Conservation (phyloP, 495 filamentous ascomycete genomes). For the Pyronema omphalodes region DNA sequence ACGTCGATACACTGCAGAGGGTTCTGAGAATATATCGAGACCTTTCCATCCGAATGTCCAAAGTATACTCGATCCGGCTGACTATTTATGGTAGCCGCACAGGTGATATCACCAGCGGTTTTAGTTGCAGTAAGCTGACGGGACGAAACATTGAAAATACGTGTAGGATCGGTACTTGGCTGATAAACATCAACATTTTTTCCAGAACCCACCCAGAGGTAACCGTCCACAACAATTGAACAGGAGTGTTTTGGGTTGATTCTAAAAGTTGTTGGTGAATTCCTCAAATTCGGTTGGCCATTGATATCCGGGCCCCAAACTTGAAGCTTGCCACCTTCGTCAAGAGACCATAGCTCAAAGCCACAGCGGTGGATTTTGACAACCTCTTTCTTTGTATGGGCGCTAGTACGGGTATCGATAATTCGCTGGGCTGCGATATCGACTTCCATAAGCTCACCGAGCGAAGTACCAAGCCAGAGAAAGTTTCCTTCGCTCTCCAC, state of each 20-base stretch:
- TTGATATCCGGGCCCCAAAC: slow-evolving; percentile 70
- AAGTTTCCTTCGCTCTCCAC: slow-evolving; percentile 62
- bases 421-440: slow-evolving; percentile 56
- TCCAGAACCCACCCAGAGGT: slow-evolving; percentile 75
- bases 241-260: slow-evolving; percentile 69
- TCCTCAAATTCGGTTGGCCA: slow-evolving; percentile 53
- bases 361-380: slow-evolving; percentile 71
- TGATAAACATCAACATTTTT: slow-evolving; percentile 74
- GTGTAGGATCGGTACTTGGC: slow-evolving; percentile 44
- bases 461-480: slow-evolving; percentile 80
- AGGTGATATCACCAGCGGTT: slow-evolving; percentile 68
- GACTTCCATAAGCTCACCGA: slow-evolving; percentile 73
- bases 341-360: slow-evolving; percentile 84
- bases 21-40: slow-evolving; percentile 67
- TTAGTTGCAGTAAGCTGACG: slow-evolving; percentile 41
- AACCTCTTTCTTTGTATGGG: slow-evolving; percentile 66
- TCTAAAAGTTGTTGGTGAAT: slow-evolving; percentile 44
- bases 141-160: slow-evolving; percentile 51
- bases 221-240: slow-evolving; percentile 60
- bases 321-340: slow-evolving; percentile 72
- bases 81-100: slow-evolving; percentile 52
- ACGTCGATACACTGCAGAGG: slow-evolving; percentile 58
- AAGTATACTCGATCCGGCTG: slow-evolving; percentile 72
- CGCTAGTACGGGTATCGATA: slow-evolving; percentile 41
- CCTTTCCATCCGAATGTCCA: slow-evolving; percentile 83